phyloP scores from a whole-genome alignment of 495 filamentous ascomycete species.

The Apodospora peruviana region DNA sequence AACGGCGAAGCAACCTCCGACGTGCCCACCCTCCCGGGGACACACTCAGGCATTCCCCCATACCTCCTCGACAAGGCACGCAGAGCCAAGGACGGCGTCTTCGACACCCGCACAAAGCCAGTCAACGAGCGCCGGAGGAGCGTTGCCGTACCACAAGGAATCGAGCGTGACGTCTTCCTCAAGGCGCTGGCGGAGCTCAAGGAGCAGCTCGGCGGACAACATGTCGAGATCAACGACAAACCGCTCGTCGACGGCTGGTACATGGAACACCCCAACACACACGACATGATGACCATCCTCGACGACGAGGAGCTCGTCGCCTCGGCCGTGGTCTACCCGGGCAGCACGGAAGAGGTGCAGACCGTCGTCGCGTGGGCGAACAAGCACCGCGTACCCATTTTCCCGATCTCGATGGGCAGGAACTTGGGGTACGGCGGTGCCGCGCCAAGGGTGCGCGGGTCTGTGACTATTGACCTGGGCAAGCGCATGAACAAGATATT shows the following conservation, averaged over 20 bases:
- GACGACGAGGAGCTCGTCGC: constrained; percentile 48
- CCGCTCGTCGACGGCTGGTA: constrained; percentile 47
- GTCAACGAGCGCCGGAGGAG: constrained; percentile 25
- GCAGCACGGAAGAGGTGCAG: constrained; percentile 43
- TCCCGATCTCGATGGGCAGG: constrained; percentile 48
- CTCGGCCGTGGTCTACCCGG: constrained; percentile 46
- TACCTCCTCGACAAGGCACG: constrained; percentile 34
- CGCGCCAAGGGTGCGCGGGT: constrained; percentile 48
- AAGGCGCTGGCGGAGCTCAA: constrained; percentile 32
- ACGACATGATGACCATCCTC: constrained; percentile 48
- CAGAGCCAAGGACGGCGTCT: constrained; percentile 28
- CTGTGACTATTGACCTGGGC: constrained; percentile 50
- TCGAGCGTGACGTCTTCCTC: constrained; percentile 33
- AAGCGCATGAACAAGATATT: constrained; percentile 51
- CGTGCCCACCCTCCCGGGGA: constrained; percentile 33
- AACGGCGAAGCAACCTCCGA: constrained; percentile 23
- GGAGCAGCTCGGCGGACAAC: constrained; percentile 28
- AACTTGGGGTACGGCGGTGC: constrained; percentile 56
- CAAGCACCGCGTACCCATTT: constrained; percentile 45
- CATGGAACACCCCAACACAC: constrained; percentile 48
- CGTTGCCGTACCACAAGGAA: constrained; percentile 34
- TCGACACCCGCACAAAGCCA: constrained; percentile 33
- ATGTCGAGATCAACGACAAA: constrained; percentile 46
- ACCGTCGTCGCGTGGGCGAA: constrained; percentile 41
- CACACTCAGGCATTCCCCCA: constrained; percentile 40